phyloP scores from a whole-genome alignment of 352 stramenopile genomes.

The Phytophthora tubulina region DNA sequence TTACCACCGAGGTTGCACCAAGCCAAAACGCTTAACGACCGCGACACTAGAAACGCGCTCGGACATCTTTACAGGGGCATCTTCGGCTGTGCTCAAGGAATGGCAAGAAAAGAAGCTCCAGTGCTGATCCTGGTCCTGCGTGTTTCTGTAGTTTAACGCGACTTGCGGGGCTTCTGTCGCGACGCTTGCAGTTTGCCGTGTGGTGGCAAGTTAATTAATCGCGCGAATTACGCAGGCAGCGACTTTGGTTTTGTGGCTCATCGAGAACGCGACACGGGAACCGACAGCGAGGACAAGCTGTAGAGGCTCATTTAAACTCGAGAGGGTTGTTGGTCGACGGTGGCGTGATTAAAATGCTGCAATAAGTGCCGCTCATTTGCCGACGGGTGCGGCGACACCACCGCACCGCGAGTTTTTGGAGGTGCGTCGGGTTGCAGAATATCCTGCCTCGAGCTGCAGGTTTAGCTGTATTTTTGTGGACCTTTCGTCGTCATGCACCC shows the following conservation, averaged over 20 bases:
- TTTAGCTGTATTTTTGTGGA: background rate
- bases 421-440: conserved; percentile 19
- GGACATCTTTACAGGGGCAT: conserved; percentile 41
- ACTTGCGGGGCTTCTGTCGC: conserved; percentile 2
- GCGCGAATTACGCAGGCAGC: background rate
- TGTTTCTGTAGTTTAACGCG: conserved; percentile 36
- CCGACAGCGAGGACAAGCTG: background rate
- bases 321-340: background rate
- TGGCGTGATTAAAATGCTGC: background rate
- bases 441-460: background rate
- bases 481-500: conserved; percentile 9
- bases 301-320: background rate
- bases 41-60: conserved; percentile 36
- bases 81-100: conserved; percentile 40
- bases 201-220: conserved; percentile 1
- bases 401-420: background rate
- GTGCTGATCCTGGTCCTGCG: conserved; percentile 25
- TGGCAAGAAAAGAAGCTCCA: conserved; percentile 13
- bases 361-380: background rate
- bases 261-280: conserved; percentile 4
- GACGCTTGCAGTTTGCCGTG: background rate
- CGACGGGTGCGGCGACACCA: background rate
- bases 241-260: background rate
- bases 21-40: conserved; percentile 22
- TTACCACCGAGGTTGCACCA: conserved; percentile 21